Evolutionary conservation across 2,329 filamentous ascomycete species (phyloP).

Genomic region (Pseudogymnoascus sp.): DNA sequence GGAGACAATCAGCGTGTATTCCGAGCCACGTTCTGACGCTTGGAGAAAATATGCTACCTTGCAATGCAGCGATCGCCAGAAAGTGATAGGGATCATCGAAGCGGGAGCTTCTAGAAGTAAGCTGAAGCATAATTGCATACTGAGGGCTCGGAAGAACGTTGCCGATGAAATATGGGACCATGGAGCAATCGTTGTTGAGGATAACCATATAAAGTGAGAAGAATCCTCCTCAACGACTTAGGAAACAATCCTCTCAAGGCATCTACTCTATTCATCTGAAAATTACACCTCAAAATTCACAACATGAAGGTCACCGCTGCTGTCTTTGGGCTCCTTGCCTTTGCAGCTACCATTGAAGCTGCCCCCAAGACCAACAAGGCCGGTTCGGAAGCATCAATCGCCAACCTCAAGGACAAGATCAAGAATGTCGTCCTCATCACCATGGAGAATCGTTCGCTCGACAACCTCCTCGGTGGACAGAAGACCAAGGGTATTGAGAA

Average conservation of each 20-base stretch:
- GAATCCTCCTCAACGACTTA: neutral
- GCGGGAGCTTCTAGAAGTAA: neutral
- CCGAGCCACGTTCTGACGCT: neutral
- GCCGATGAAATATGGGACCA: neutral
- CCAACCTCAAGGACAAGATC: slow-evolving; percentile 30
- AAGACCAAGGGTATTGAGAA: slow-evolving; percentile 34
- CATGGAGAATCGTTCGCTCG: slow-evolving; percentile 39
- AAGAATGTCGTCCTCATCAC: slow-evolving; percentile 33
- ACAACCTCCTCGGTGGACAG: slow-evolving; percentile 38
- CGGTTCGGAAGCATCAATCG: slow-evolving; percentile 27
- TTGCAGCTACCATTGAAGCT: slow-evolving; percentile 4
- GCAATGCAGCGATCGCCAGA: neutral
- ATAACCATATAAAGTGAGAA: neutral
- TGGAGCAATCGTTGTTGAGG: neutral
- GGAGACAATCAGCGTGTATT: neutral
- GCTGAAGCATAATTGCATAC: neutral
- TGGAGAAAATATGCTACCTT: neutral
- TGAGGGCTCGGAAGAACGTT: neutral
- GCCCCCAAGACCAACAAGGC: slow-evolving; percentile 14
- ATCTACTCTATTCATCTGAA: neutral
- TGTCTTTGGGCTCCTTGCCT: slow-evolving; percentile 10
- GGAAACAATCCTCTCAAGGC: neutral
- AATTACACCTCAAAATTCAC: neutral
- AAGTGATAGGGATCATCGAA: neutral
- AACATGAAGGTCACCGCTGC: slow-evolving; percentile 5